Base-by-base conservation (phyloP, 2,329 filamentous ascomycete species). In the Xylaria sp. region DNA sequence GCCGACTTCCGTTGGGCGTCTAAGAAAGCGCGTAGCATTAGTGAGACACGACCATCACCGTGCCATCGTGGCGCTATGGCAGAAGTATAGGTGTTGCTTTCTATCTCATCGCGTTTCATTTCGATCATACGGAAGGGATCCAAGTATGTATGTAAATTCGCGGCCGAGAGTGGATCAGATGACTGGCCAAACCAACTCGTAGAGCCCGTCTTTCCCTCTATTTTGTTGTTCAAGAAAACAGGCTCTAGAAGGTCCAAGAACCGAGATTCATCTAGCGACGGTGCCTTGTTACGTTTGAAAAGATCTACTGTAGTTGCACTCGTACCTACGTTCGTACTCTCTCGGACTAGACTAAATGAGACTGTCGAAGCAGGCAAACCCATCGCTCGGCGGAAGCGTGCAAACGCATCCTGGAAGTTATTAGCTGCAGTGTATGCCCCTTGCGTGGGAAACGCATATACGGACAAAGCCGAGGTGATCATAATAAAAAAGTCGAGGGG, bases 391-490 rank as follows among this genome's bases (percentile, higher is more conserved):
- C 72, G 70, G 23, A 70, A 68, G 6, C 71, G 66, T 1, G 68
- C 69, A 43, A 75, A 72, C 2, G 60, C 54, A 11, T 73, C 72
- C 31, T 70, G 66, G 66, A 71, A 76, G 29, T 59, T 69, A 62
- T 73, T 72, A 21, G 63, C 72, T 0, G 69, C 68, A 3, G 68
- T 67, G 46, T 74, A 75, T 9, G 65, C 65, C 5, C 53, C 47
- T 44, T 74, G 72, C 0, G 66, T 71, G 8, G 54, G 60, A 8
- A 37, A 38, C 15, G 46, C 64, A 31, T 13, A 64, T 17, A 66
- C 37, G 1, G 64, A 49, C 8, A 58, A 54, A 1, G 67, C 33
- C 15, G 69, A 71, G 1, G 69, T 65, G 2, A 35, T 59, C 65
- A 64, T 69, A 29, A 62, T 54, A 60, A 74, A 73, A 46, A 73